Evolutionary conservation across 164 flowering plant species (phyloP).

Genomic region (Stephania cephalantha): DNA sequence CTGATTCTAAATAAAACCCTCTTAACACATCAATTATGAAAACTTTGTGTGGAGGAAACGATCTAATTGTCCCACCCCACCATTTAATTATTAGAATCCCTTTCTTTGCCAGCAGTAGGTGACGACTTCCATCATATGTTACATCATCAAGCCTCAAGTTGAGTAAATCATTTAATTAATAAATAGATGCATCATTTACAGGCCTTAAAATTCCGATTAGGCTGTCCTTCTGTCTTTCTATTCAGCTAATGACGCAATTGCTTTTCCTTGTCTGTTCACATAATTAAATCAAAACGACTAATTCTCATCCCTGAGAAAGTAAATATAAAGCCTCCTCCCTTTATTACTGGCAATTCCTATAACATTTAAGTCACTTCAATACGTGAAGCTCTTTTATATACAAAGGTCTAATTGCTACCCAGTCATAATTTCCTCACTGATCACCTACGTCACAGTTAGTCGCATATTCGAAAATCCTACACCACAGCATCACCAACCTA

Average conservation of each 20-base stretch:
- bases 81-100: slow-evolving; percentile 23
- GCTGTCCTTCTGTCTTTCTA: background rate
- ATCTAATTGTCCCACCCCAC: slow-evolving; percentile 19
- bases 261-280: background rate
- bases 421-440: background rate
- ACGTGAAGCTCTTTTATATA: background rate
- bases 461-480: background rate
- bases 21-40: slow-evolving; percentile 27
- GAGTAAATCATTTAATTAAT: background rate
- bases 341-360: background rate
- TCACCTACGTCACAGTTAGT: background rate
- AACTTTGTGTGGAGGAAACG: slow-evolving; percentile 25
- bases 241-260: background rate
- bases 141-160: slow-evolving; percentile 19
- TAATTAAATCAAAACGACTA: background rate
- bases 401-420: background rate
- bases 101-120: slow-evolving; percentile 29
- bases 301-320: background rate
- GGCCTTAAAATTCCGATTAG: background rate
- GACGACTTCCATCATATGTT: slow-evolving; percentile 21
- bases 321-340: background rate
- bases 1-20: slow-evolving; percentile 12
- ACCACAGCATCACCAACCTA: background rate
- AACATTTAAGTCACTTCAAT: background rate
- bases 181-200: background rate